phyloP scores from a whole-genome alignment of 202 grass and related monocot species.

The Zoysia matrella region DNA sequence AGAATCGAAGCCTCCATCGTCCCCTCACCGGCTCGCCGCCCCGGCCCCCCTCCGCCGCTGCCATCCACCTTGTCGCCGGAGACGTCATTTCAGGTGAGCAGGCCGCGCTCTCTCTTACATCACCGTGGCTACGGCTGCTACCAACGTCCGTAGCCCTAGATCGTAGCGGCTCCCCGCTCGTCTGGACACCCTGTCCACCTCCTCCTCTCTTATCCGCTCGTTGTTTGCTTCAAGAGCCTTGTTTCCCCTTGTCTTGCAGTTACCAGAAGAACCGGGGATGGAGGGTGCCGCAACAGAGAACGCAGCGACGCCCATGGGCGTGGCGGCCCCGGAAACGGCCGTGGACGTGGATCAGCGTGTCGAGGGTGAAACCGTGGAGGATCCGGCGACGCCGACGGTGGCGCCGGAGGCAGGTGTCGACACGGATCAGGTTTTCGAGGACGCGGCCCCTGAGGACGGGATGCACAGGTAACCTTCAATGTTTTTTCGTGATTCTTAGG shows the following conservation, averaged over 20 bases:
- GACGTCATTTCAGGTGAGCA: slow-evolving; percentile 20
- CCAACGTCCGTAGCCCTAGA: slow-evolving; percentile 26
- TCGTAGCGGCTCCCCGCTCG: neutral
- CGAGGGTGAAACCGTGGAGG: slow-evolving; percentile 41
- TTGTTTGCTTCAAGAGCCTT: neutral
- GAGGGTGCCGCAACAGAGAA: slow-evolving; percentile 47
- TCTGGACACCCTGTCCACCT: slow-evolving; percentile 26
- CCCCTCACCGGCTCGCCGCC: neutral
- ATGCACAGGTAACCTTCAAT: slow-evolving; percentile 50
- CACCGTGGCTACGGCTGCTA: neutral
- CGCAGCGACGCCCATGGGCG: slow-evolving; percentile 22
- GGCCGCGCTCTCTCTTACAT: neutral
- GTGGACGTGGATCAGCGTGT: slow-evolving; percentile 19
- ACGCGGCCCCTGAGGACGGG: slow-evolving; percentile 42
- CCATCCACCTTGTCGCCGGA: neutral
- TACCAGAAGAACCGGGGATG: slow-evolving; percentile 35
- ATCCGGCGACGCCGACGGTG: slow-evolving; percentile 3
- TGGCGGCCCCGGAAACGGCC: neutral
- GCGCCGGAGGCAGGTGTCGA: slow-evolving; percentile 22
- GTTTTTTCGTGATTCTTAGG: slow-evolving; percentile 11
- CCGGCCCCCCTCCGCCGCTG: too few species aligned
- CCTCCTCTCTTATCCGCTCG: neutral
- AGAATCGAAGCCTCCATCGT: neutral
- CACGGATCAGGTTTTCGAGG: slow-evolving; percentile 50
- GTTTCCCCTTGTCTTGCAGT: neutral